Evolutionary conservation across 176 grass and related monocot species (phyloP).

Genomic region (Raddia distichophylla): DNA sequence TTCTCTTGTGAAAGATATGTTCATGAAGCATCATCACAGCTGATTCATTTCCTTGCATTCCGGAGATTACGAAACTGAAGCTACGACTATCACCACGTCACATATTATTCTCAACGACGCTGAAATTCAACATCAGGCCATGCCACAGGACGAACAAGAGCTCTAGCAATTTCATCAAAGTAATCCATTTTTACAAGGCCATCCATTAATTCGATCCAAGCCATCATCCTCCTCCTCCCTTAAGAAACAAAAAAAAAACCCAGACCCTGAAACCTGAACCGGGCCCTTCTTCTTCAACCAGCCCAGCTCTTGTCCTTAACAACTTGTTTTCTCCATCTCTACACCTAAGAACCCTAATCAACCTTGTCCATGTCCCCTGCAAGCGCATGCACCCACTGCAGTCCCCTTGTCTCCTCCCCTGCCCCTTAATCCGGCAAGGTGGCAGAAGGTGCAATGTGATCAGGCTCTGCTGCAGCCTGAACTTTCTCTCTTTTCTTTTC

Average conservation of each 20-base stretch:
- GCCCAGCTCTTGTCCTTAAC: slow-evolving; percentile 19
- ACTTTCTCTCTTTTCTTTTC: neutral
- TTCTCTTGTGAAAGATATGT: neutral
- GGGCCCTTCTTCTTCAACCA: slow-evolving; percentile 18
- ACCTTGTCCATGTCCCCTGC: slow-evolving; percentile 12
- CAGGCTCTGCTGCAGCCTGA: neutral
- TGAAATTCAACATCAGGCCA: neutral
- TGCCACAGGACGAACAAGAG: slow-evolving; percentile 44
- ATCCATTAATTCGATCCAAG: neutral
- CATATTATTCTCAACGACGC: neutral
- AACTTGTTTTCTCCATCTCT: slow-evolving; percentile 34
- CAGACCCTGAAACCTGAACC: slow-evolving; percentile 25
- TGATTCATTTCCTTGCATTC: neutral
- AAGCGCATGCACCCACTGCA: slow-evolving; percentile 18
- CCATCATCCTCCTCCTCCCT: neutral
- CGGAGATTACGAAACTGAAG: neutral
- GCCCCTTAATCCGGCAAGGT: slow-evolving; percentile 24
- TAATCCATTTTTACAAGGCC: slow-evolving; percentile 58
- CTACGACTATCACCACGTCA: neutral
- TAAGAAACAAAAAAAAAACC: slow-evolving; percentile 24
- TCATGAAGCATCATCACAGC: neutral
- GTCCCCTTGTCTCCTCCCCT: slow-evolving; percentile 36
- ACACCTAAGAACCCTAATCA: slow-evolving; percentile 46
- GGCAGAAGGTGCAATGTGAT: neutral
- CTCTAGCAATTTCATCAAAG: slow-evolving; percentile 54